These are phyloP conservation scores for Dioscorea cayenensis DNA, from an alignment of 116 monocot species.

Conservation along the genomic window DNA sequence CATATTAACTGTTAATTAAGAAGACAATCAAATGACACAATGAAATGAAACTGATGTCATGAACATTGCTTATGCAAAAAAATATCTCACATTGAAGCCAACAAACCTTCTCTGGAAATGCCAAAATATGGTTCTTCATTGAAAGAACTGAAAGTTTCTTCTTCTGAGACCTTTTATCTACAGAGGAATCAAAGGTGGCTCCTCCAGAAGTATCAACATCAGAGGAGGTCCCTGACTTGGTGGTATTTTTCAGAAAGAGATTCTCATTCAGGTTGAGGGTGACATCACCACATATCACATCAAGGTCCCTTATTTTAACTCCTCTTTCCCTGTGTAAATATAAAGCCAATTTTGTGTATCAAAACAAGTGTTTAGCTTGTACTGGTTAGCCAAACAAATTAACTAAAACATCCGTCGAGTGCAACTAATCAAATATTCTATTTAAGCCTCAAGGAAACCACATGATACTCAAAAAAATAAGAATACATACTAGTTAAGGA, in stretches of 20 bases:
- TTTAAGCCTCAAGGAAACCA: no score
- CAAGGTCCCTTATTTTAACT: conserved; percentile 62
- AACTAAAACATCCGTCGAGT: no score
- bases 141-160: conserved; percentile 36
- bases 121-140: conserved; percentile 51
- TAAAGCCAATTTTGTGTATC: neutral
- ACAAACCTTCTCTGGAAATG: conserved; percentile 93
- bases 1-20: neutral
- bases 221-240: conserved; percentile 19
- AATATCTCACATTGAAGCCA: neutral
- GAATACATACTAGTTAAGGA: no score
- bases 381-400: no score
- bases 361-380: neutral
- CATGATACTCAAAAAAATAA: no score
- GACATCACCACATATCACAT: conserved; percentile 65
- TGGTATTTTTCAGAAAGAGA: conserved; percentile 32
- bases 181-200: conserved; percentile 11
- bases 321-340: conserved; percentile 73
- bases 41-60: neutral
- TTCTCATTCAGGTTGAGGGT: conserved; percentile 63
- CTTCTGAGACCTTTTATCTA: conserved; percentile 23
- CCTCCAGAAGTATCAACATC: conserved; percentile 10
- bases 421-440: no score
- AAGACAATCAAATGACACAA: neutral
- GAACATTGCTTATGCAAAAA: no score